Evolutionary conservation across 768 basidiomycete species (phyloP), one percentile per base, ranked within the genome.

Genomic region (Suillus luteus): DNA sequence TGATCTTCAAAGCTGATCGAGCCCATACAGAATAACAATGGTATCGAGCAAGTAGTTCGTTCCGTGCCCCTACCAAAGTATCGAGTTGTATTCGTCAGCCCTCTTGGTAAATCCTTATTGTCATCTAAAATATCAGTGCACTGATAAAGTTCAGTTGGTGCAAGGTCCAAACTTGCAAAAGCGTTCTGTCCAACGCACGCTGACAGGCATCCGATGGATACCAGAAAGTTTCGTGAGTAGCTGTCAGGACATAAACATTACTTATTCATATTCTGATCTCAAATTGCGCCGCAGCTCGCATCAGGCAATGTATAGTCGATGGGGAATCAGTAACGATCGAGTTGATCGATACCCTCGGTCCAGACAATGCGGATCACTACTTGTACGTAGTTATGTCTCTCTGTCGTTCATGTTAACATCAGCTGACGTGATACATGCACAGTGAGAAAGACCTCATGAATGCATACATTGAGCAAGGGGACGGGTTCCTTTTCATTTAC

Each of bases 21-120:
- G 38, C 55, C 10, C 31, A 2, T 40, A 40, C 55, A 41, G 15
- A 38, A 58, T 41, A 24, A 40, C 5, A 22, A 5, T 38, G 22
- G 15, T 40, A 24, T 38, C n/a, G 55, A 58, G 24, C 17, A 8
- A 57, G 55, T 5, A 40, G 27, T 41, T 17, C 38, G 38, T 17
- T 24, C 55, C 24, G 55, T 58, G 24, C 55, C 55, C 27, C 55
- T 40, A 27, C 55, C 55, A 58, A 58, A 41, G 55, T 58, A 58
- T 19, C 55, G 55, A 24, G 24, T 58, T 11, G 55, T 58, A 10
- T 58, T 58, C 38, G 38, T 58, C 24, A 58, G 55, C 11, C 55
- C 55, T 11, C 55, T 58, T 41, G 55, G 55, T 58, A 58, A 58
- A 3, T 40, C 17, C 2, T 0, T 19, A 15, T 40, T 27, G 27